Conservation (phyloP, 2,329 filamentous ascomycete genomes). For the Cladophialophora chaetospira region DNA sequence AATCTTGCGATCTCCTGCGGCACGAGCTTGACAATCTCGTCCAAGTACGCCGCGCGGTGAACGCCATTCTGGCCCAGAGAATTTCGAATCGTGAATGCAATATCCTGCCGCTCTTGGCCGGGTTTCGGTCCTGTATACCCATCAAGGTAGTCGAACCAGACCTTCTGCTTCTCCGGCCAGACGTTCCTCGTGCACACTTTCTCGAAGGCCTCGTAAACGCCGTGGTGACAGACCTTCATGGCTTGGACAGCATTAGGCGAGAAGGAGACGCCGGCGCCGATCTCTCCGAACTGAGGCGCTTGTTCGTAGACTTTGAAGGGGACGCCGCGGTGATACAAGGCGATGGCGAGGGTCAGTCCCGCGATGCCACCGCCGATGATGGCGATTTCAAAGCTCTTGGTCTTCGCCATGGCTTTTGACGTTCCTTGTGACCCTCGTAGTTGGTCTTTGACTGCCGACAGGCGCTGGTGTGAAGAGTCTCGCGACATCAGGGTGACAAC, state of each 20-base stretch:
- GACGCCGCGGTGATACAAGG: slow-evolving; percentile 31
- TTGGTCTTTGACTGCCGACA: not conserved
- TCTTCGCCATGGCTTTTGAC: not conserved
- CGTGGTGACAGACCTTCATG: slow-evolving; percentile 50
- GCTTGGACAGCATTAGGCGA: slow-evolving; percentile 53
- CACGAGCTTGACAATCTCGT: slow-evolving; percentile 52
- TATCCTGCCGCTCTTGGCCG: slow-evolving; percentile 40
- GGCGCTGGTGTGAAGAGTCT: no score
- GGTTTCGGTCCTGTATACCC: slow-evolving; percentile 35
- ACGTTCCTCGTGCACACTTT: slow-evolving; percentile 36
- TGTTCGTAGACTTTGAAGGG: slow-evolving; percentile 48
- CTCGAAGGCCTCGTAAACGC: slow-evolving; percentile 45
- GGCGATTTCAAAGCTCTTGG: slow-evolving; percentile 34
- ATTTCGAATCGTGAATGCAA: slow-evolving; percentile 44
- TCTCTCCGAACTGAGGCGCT: slow-evolving; percentile 52
- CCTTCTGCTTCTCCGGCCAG: slow-evolving; percentile 39
- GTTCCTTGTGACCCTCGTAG: not conserved
- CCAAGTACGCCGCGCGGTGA: slow-evolving; percentile 53
- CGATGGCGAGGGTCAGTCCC: slow-evolving; percentile 34
- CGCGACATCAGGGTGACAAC: no score
- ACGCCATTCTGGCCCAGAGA: slow-evolving; percentile 37
- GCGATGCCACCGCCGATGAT: slow-evolving; percentile 40
- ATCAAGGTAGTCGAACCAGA: slow-evolving; percentile 48
- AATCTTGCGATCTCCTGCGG: slow-evolving; percentile 47
- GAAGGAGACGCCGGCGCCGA: slow-evolving; percentile 55